Evolutionary conservation across 2,329 filamentous ascomycete species (phyloP).

Genomic region (Stachybotrys chartarum): DNA sequence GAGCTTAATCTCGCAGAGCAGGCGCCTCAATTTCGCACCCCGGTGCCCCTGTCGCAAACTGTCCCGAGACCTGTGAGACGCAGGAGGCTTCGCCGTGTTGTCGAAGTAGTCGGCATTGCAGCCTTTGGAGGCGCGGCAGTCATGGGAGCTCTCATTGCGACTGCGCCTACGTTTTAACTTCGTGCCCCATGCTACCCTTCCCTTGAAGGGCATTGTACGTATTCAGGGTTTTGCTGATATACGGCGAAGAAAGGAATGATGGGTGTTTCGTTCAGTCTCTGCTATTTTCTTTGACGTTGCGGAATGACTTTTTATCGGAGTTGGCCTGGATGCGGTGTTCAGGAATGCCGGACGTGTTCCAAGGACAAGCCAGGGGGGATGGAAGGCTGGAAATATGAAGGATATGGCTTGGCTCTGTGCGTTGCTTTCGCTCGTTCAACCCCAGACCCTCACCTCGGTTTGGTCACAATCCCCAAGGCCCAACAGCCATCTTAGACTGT

Average conservation of each 20-base stretch:
- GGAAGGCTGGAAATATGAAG: neutral
- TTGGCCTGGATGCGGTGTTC: neutral
- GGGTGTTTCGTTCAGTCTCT: neutral
- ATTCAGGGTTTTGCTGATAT: no score
- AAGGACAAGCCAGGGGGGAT: neutral
- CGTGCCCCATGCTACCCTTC: neutral
- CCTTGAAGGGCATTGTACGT: neutral
- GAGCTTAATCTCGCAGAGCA: neutral
- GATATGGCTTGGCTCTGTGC: no score
- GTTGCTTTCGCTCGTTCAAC: neutral
- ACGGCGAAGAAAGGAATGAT: no score
- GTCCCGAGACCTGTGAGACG: neutral
- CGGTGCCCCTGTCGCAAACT: neutral
- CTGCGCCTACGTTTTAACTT: slow-evolving; percentile 16
- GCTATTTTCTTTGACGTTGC: neutral
- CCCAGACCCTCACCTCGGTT: neutral
- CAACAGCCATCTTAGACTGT: neutral
- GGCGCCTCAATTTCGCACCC: neutral
- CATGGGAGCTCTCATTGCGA: slow-evolving; percentile 31
- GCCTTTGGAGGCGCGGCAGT: slow-evolving; percentile 30
- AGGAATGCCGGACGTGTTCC: neutral
- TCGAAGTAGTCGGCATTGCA: slow-evolving; percentile 27
- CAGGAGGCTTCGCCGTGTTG: slow-evolving; percentile 19
- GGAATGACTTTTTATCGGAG: neutral
- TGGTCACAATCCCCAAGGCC: neutral